phyloP scores from a whole-genome alignment of 1,284 basidiomycete species.

The Naganishia sp. region DNA sequence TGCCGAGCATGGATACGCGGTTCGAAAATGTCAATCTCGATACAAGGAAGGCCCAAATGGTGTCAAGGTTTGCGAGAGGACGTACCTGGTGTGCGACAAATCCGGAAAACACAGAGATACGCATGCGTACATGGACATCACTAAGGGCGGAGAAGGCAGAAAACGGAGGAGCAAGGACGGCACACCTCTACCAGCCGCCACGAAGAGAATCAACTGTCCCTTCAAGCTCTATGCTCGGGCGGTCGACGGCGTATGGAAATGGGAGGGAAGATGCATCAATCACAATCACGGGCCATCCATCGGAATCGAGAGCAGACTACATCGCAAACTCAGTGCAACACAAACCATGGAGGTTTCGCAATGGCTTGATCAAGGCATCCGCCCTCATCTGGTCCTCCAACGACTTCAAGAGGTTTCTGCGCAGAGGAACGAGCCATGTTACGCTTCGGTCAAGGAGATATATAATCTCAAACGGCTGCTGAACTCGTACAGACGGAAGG shows the following conservation, averaged over 20 bases:
- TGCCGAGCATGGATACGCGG: conserved; percentile 22
- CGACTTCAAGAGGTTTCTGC: conserved; percentile 15
- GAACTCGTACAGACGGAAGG: conserved; percentile 56
- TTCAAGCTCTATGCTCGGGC: conserved; percentile 27
- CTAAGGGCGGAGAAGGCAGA: conserved; percentile 21
- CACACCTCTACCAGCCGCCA: conserved; percentile 18
- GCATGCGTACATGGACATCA: conserved; percentile 22
- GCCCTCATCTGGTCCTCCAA: conserved; percentile 19
- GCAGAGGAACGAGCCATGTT: conserved; percentile 18
- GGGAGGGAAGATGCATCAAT: conserved; percentile 7
- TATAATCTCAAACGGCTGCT: conserved; percentile 91
- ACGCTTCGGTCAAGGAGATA: conserved; percentile 67
- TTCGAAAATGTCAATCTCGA: conserved; percentile 27
- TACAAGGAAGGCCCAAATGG: conserved; percentile 27
- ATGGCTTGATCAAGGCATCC: conserved; percentile 27
- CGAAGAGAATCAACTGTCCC: conserved; percentile 21
- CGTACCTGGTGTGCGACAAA: conserved; percentile 24
- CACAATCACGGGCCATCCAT: conserved; percentile 22
- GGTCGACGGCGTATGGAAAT: conserved; percentile 24
- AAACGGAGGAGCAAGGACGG: conserved; percentile 25
- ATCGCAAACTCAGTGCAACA: conserved; percentile 24
- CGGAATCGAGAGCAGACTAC: conserved; percentile 21
- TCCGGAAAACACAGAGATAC: conserved; percentile 23
- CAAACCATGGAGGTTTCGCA: conserved; percentile 19
- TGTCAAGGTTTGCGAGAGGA: conserved; percentile 16